phyloP scores from a whole-genome alignment of 2,329 filamentous ascomycete species.

The Fusarium mangiferae region DNA sequence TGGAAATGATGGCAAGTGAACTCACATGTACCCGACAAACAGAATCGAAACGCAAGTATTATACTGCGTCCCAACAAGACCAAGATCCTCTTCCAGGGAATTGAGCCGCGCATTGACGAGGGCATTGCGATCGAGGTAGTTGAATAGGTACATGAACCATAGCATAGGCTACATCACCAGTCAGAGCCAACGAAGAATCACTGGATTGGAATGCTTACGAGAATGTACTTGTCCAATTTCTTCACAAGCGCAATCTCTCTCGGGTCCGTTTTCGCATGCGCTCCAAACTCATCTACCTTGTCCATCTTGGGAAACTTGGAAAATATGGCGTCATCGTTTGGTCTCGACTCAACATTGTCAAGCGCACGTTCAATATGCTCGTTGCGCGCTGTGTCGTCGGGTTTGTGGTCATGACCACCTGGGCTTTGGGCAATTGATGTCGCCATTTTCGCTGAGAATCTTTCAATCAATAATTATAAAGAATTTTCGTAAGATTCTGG shows the following conservation, averaged over 20 bases:
- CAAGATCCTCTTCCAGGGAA: constrained; percentile 62
- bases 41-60: constrained; percentile 50
- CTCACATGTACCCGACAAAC: constrained; percentile 50
- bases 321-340: constrained; percentile 12
- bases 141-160: constrained; percentile 54
- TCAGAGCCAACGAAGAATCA: neutral
- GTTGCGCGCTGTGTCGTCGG: neutral
- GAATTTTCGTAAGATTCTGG: neutral
- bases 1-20: fast-evolving
- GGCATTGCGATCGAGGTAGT: constrained; percentile 61
- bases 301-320: constrained; percentile 34
- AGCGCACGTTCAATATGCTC: constrained; percentile 14
- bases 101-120: constrained; percentile 66
- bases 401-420: neutral
- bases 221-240: constrained; percentile 33
- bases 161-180: constrained; percentile 40
- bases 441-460: neutral
- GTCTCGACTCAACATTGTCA: constrained; percentile 18
- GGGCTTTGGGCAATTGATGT: fast-evolving
- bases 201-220: neutral
- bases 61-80: constrained; percentile 52
- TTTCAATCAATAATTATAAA: neutral
- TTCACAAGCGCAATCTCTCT: constrained; percentile 33
- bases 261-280: constrained; percentile 35
- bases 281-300: constrained; percentile 37